Percentiles rank a stretch among this genome's conserved stretches.
These are phyloP conservation scores for Syncephalastrum monosporum DNA, from an alignment of 371 early-diverging fungal species.

Conservation along the genomic window DNA sequence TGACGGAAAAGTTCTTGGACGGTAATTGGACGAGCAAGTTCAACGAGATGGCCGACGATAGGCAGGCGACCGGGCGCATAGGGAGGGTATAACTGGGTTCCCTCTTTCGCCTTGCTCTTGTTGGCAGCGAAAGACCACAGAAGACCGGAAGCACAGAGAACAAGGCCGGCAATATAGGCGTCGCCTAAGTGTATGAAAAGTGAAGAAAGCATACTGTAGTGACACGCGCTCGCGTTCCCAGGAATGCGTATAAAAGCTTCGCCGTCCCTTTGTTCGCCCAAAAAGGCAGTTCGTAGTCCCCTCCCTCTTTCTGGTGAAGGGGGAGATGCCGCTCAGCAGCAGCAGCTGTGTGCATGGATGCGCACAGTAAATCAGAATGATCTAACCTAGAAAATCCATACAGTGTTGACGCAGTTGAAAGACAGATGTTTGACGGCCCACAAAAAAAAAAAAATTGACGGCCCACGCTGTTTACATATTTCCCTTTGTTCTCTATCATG, in stretches of 20 bases:
- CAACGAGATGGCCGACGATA: constrained; percentile 36
- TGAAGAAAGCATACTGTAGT: constrained; percentile 6
- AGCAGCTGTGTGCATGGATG: too few relatives aligned
- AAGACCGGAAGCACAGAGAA: background rate
- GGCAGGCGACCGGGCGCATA: constrained; percentile 40
- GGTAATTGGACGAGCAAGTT: constrained; percentile 22
- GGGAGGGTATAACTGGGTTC: constrained; percentile 22
- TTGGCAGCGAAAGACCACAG: background rate
- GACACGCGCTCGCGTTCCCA: background rate
- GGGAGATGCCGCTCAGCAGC: too few relatives aligned
- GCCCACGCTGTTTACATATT: background rate
- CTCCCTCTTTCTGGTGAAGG: too few relatives aligned
- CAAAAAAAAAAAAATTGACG: too few relatives aligned
- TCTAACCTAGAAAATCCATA: too few relatives aligned
- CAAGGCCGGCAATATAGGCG: background rate
- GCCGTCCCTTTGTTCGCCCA: constrained; percentile 15
- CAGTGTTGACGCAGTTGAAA: too few relatives aligned
- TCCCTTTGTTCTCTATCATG: constrained; percentile 9
- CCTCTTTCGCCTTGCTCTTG: background rate
- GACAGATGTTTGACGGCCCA: too few relatives aligned
- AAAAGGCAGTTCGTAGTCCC: constrained; percentile 2
- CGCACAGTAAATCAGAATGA: too few relatives aligned
- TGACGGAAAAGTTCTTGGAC: constrained; percentile 33
- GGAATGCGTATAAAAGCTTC: constrained; percentile 7
- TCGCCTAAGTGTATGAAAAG: background rate